Base-by-base conservation (phyloP, 352 stramenopile species). In the Pythium scleroteichum region DNA sequence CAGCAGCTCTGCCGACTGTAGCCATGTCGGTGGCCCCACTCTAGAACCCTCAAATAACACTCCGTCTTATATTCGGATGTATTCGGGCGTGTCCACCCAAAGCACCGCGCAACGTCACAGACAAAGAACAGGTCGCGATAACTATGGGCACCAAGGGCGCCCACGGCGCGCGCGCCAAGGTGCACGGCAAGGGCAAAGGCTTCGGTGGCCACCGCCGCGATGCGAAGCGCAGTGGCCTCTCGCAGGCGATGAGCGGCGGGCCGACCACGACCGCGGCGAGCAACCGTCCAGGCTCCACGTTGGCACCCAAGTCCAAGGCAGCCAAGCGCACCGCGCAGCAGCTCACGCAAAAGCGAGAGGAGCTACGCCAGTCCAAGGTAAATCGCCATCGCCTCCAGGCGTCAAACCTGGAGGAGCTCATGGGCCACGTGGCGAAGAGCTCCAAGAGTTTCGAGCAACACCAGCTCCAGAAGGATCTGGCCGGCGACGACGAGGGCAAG, bases 311-410 rank as follows among this genome's bases (percentile, higher is more conserved):
- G 55, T 64, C 68, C 16, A 71, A 55, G 26, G 38, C 17, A 26
- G 56, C 60, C 32, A 49, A 82, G 59, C 71, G 78, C 55, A 78
- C 58, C 38, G 64, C 55, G 46, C 69, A 80, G 29, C 78, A 79
- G 12, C 62, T 90, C 32, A 69, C 74, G 38, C 68, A 86, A 33
- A 88, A 90, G 63, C 81, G 81, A 61, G 72, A 90, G 38, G 75
- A 88, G 64, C 74, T 90, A 41, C 76, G 77, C 27, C 73, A 69
- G 56, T 71, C 76, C 48, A 69, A 86, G 56, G 60, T 87, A 14
- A 60, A 61, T 3, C 64, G 66, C n/a, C 69, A 83, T 27, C 81
- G 81, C 56, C 47, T 62, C 42, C 64, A 69, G 23, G 76, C 64
- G 4, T 59, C 72, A n/a, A 83, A 67, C 29, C 71, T 90, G 9